Evolutionary conservation across 208 protist species (phyloP).

Genomic region (Perkinsela sp.): DNA sequence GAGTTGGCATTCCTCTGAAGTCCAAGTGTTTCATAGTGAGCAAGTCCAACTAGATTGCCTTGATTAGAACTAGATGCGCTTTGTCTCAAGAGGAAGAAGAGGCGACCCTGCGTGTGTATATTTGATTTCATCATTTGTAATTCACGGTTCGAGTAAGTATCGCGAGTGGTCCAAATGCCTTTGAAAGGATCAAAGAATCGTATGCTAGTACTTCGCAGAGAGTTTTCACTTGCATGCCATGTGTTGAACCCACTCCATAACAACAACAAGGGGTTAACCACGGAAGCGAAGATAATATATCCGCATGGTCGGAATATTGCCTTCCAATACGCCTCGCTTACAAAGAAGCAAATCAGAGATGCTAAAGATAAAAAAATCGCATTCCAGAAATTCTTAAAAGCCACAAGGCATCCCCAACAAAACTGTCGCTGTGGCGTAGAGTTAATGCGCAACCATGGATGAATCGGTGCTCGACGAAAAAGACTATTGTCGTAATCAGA

Average conservation of each 20-base stretch:
- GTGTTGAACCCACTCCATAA: neutral
- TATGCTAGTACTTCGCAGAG: neutral
- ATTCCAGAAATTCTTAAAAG: neutral
- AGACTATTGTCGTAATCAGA: neutral
- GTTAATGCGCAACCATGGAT: neutral
- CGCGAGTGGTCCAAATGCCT: neutral
- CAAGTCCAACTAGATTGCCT: neutral
- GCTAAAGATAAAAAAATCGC: neutral
- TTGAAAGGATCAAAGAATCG: neutral
- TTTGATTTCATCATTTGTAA: neutral
- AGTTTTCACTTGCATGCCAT: neutral
- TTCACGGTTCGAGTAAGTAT: neutral
- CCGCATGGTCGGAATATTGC: neutral
- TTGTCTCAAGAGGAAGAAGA: neutral
- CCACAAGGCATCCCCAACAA: neutral
- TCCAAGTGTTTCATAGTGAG: neutral
- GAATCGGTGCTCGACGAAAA: neutral
- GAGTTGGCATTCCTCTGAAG: neutral
- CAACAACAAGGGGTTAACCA: neutral
- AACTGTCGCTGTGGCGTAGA: neutral
- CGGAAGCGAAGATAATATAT: neutral
- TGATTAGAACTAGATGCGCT: neutral
- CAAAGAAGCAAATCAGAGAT: neutral
- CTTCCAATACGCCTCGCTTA: neutral
- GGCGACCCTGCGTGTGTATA: neutral